Percentiles rank a stretch among this genome's conserved stretches.
Evolutionary conservation across 768 basidiomycete genomes (phyloP).

Genomic region (Lepiota subincarnata): DNA sequence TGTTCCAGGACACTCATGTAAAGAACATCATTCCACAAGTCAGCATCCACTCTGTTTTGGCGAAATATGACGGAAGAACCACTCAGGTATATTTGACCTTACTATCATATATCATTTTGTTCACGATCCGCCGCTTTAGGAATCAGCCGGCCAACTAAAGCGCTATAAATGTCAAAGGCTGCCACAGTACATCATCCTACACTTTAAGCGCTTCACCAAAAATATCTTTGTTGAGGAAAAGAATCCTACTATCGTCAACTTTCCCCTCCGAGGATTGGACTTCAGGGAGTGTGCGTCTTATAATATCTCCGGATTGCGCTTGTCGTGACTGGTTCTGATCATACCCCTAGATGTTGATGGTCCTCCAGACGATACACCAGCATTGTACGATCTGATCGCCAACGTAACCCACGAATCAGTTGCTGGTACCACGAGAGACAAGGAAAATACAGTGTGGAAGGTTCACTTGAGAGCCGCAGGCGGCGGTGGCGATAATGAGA

Average conservation of each 20-base stretch:
- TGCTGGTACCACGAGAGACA: conserved; percentile 92
- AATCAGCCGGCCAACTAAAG: conserved; percentile 79
- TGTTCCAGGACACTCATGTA: conserved; percentile 94
- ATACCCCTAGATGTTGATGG: conserved; percentile 69
- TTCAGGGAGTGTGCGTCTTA: conserved; percentile 78
- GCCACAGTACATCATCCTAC: conserved; percentile 89
- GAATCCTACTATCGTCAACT: conserved; percentile 98
- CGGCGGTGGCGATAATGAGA: conserved; percentile 78
- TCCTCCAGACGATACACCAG: conserved; percentile 51
- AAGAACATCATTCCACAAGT: conserved; percentile 99
- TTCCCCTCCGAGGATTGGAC: conserved; percentile 90
- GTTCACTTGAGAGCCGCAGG: conserved; percentile 75
- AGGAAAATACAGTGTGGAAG: conserved; percentile 91
- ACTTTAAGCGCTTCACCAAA: conserved; percentile 95
- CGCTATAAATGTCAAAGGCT: conserved; percentile 87
- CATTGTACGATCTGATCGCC: conserved; percentile 89
- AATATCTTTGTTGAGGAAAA: conserved; percentile 98
- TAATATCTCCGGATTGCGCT: conserved; percentile 19
- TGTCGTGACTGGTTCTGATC: conserved; percentile 19
- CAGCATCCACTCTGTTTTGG: conserved; percentile 80
- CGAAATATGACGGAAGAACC: conserved; percentile 90
- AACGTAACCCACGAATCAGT: conserved; percentile 95
- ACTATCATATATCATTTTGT: background rate
- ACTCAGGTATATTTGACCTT: conserved; percentile 60
- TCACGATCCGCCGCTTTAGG: conserved; percentile 39